Percentiles rank a stretch among this genome's conserved stretches.
Conservation (phyloP, 169 alveolate genomes). For the Babesia gibsoni region DNA sequence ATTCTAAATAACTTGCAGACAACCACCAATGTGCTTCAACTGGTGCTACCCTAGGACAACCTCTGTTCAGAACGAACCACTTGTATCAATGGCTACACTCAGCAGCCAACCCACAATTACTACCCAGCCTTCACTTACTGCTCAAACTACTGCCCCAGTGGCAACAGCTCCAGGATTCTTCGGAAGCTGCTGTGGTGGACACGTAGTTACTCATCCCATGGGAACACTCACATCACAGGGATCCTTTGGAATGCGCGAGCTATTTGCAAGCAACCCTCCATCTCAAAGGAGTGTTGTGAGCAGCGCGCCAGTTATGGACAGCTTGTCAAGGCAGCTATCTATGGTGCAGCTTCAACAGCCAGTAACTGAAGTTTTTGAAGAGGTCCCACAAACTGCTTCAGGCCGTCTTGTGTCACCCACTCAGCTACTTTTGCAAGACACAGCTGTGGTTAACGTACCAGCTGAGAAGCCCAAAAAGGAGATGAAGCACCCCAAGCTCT, state of each 20-base stretch:
- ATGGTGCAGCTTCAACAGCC: background rate
- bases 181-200: conserved; percentile 3
- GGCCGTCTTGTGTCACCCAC: conserved; percentile 14
- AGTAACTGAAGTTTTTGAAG: background rate
- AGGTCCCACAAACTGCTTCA: conserved; percentile 13
- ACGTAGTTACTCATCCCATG: background rate
- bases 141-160: too few relatives aligned
- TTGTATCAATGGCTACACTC: conserved; percentile 10
- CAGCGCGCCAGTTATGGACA: background rate
- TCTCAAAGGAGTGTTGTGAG: conserved; percentile 2
- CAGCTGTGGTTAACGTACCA: background rate
- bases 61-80: background rate
- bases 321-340: conserved; percentile 12
- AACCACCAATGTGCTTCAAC: conserved; percentile 16
- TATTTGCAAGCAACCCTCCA: conserved; percentile 13
- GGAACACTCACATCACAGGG: conserved; percentile 1
- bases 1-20: background rate
- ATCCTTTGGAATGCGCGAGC: conserved; percentile 15
- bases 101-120: conserved; percentile 7
- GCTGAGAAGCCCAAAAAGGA: conserved; percentile 68
- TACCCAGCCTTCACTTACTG: background rate
- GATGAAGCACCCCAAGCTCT: conserved; percentile 73
- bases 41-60: conserved; percentile 24
- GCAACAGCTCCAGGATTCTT: conserved; percentile 7
- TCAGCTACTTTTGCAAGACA: conserved; percentile 3